These are phyloP conservation scores for Bondarzewia mesenterica DNA, from an alignment of 1,284 basidiomycete species.

Conservation along the genomic window DNA sequence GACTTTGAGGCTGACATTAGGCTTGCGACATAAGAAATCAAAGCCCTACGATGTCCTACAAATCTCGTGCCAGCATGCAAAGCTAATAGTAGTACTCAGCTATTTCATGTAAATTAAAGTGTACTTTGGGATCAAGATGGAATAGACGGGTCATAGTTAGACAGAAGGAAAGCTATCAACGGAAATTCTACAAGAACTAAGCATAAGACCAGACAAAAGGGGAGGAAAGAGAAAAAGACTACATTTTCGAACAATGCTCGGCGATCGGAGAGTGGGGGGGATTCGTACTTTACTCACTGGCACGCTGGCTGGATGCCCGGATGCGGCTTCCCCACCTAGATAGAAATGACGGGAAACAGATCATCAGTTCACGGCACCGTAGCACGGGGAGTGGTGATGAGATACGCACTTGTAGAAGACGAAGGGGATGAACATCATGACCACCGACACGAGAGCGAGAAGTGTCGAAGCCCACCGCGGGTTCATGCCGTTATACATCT, in stretches of 20 bases:
- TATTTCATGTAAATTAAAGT: neutral
- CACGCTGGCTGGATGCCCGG: neutral
- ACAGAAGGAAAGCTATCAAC: neutral
- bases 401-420: slow-evolving; percentile 14
- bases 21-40: neutral
- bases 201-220: neutral
- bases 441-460: slow-evolving; percentile 21
- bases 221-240: neutral
- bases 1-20: neutral
- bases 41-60: neutral
- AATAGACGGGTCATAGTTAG: neutral
- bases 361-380: neutral
- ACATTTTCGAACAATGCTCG: neutral
- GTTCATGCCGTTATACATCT: slow-evolving; percentile 27
- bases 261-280: too few relatives aligned
- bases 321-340: neutral
- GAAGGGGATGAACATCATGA: slow-evolving; percentile 28
- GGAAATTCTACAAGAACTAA: neutral
- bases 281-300: neutral
- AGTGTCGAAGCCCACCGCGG: slow-evolving; percentile 27
- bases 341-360: neutral
- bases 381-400: neutral
- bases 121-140: neutral
- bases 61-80: neutral
- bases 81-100: neutral